These are phyloP conservation scores for Dactylellina haptotyla DNA, from an alignment of 2,329 filamentous ascomycete species.

Conservation along the genomic window DNA sequence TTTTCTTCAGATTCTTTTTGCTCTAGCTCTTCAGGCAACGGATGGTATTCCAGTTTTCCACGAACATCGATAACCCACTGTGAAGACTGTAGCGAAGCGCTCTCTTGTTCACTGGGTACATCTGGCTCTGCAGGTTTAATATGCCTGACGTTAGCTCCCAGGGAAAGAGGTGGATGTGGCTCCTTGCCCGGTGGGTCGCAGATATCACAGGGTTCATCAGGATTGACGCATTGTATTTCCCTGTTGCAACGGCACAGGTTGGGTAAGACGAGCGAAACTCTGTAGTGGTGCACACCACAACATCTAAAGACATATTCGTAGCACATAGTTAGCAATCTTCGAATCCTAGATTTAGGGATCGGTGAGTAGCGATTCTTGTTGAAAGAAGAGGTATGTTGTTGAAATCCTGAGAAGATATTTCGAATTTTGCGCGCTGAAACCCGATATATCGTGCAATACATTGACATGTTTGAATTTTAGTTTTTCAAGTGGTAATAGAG, in stretches of 20 bases:
- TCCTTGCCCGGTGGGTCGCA: slow-evolving; percentile 1
- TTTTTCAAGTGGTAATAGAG: too few species aligned
- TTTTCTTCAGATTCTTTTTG: not conserved
- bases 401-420: too few species aligned
- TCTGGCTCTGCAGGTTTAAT: not conserved
- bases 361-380: too few species aligned
- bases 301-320: slow-evolving; percentile 20
- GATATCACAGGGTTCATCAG: slow-evolving; percentile 5
- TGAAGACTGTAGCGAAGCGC: not conserved
- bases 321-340: slow-evolving; percentile 3
- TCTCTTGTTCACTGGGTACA: not conserved
- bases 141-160: not conserved
- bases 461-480: too few species aligned
- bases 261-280: not conserved
- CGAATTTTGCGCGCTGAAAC: too few species aligned
- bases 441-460: too few species aligned
- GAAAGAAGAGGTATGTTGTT: too few species aligned
- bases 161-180: not conserved
- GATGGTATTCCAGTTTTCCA: slow-evolving; percentile 3
- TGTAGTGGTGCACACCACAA: slow-evolving; percentile 12
- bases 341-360: too few species aligned
- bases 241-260: slow-evolving; percentile 12
- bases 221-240: not conserved
- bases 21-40: not conserved
- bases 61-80: slow-evolving; percentile 19